Evolutionary conservation across 148 eudicot species (phyloP).

Genomic region (Chenopodium suecicum): DNA sequence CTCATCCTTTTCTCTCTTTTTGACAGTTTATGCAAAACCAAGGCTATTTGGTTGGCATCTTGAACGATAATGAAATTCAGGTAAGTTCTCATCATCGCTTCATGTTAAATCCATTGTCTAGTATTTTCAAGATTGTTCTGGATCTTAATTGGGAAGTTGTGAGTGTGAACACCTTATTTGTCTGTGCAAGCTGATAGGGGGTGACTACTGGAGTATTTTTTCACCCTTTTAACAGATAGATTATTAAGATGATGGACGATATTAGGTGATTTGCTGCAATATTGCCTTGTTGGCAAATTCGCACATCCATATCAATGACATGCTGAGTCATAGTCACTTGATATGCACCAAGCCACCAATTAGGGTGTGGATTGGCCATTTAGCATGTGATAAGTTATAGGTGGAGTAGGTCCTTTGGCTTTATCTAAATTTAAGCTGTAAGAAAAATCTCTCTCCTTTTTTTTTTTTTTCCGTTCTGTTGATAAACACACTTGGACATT

Average conservation of each 20-base stretch:
- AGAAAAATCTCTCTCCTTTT: too few relatives aligned
- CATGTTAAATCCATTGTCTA: not conserved
- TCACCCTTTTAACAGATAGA: not conserved
- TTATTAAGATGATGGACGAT: not conserved
- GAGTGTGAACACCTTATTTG: not conserved
- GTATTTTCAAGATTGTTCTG: not conserved
- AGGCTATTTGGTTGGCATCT: constrained; percentile 59
- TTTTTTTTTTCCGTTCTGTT: too few relatives aligned
- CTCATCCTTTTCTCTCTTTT: constrained; percentile 13
- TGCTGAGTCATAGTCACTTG: not conserved
- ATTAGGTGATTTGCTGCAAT: not conserved
- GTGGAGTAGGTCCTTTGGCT: not conserved
- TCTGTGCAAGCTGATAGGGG: not conserved
- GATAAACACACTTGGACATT: too few relatives aligned
- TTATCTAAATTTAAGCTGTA: not conserved
- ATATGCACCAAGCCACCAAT: not conserved
- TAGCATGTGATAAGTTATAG: not conserved
- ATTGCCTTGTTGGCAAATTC: not conserved
- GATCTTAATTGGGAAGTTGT: not conserved
- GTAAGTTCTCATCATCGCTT: constrained; percentile 28
- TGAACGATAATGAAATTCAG: constrained; percentile 63
- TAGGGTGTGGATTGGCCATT: not conserved
- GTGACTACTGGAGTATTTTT: not conserved
- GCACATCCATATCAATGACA: not conserved
- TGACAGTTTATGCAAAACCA: constrained; percentile 69